Evolutionary conservation across 345 rosid genomes (phyloP), one percentile per base, ranked within the genome.

Genomic region (Geranium rotundifolium): DNA sequence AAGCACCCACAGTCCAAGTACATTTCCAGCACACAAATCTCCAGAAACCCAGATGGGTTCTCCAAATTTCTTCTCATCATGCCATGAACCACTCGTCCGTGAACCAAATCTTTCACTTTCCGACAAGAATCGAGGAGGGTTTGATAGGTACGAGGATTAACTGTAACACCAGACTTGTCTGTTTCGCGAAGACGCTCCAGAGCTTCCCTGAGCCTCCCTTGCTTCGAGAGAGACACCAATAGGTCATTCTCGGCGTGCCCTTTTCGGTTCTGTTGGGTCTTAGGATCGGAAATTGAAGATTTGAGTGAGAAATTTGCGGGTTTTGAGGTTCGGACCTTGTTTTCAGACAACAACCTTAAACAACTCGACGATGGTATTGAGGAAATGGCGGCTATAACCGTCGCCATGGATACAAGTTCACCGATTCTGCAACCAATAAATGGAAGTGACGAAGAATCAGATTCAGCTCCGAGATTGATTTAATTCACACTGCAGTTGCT

Each of bases 181-280:
- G 84, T 76, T 68, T 73, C 75, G 64, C 66, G 46, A 71, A 83
- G 80, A 74, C 84, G 81, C 65, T 72, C 79, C 50, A 66, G 77
- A n/a, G 88, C 90, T 66, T 83, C 89, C 57, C 75, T 74, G 71
- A 86, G 84, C 72, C 82, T 86, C 56, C 77, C 75, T 55, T 76
- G 79, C 56, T 77, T 84, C 30, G 86, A 82, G 41, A 85, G 72
- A 20, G 88, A 81, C 56, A 81, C 67, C 67, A 88, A 62, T 66
- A 77, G 85, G 1, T 82, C 57, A 76, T 79, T 82, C 81, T 88
- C 91, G 0, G 79, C 81, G 30, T 73, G 77, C 23, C 81, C 81
- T 29, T 73, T 75, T 68, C 64, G 70, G 9, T 2, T 59, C 29
- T 58, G 78, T 8, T 65, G 69, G 63, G 72, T 49, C 59, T 75